A percentile compares a stretch with the other conserved stretches of the same genome.
These are phyloP conservation scores for Escovopsis sp. DNA, from an alignment of 2,329 filamentous ascomycete species.

Conservation along the genomic window DNA sequence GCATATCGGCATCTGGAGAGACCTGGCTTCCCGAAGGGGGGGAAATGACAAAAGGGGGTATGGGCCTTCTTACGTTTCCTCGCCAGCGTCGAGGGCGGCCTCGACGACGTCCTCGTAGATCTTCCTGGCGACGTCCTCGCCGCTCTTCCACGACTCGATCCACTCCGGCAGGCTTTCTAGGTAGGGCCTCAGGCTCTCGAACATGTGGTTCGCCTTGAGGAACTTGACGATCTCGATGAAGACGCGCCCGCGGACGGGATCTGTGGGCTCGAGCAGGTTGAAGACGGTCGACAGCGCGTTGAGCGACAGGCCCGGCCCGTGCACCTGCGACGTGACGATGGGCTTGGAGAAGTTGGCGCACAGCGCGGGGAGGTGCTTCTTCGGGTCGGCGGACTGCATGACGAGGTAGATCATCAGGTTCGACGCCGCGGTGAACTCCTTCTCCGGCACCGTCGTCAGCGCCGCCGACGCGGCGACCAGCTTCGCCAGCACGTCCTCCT, in stretches of 20 bases:
- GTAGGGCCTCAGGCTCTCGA: slow-evolving; percentile 71
- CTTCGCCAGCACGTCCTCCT: slow-evolving; percentile 81
- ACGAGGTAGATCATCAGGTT: slow-evolving; percentile 93
- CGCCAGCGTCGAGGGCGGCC: slow-evolving; percentile 61
- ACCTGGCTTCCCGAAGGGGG: not conserved
- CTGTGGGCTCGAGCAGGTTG: slow-evolving; percentile 70
- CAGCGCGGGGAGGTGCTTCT: slow-evolving; percentile 74
- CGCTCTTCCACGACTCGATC: slow-evolving; percentile 70
- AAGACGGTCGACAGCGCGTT: slow-evolving; percentile 90
- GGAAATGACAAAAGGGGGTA: too few species aligned
- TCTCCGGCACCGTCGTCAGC: slow-evolving; percentile 80
- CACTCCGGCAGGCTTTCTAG: slow-evolving; percentile 71
- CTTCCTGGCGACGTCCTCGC: slow-evolving; percentile 69
- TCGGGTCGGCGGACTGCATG: slow-evolving; percentile 68
- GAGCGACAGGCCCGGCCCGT: slow-evolving; percentile 74
- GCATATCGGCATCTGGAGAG: too few species aligned
- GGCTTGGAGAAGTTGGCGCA: slow-evolving; percentile 84
- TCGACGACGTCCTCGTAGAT: slow-evolving; percentile 74
- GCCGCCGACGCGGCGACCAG: slow-evolving; percentile 65
- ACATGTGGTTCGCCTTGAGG: slow-evolving; percentile 60
- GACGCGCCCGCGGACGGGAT: slow-evolving; percentile 76
- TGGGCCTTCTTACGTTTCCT: slow-evolving; percentile 53
- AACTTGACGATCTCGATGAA: slow-evolving; percentile 80
- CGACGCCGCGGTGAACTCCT: slow-evolving; percentile 91
- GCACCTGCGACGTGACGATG: slow-evolving; percentile 69